These are phyloP conservation scores for Escallonia herrerae DNA, from an alignment of 129 eudicot species.

Conservation along the genomic window DNA sequence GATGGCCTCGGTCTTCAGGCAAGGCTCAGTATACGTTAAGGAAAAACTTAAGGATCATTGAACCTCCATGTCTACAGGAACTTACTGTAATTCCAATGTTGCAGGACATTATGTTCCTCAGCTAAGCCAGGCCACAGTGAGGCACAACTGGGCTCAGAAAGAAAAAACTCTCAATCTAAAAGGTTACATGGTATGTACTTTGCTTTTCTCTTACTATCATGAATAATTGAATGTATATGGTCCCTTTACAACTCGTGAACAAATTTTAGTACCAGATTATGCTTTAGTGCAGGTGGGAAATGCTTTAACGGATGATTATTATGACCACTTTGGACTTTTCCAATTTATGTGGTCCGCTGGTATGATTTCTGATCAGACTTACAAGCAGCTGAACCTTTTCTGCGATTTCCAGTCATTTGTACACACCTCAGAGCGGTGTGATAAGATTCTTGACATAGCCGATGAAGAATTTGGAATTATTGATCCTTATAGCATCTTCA, in stretches of 20 bases:
- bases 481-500: constrained; percentile 85
- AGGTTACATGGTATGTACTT: constrained; percentile 79
- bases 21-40: too few relatives aligned
- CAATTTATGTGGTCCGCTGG: constrained; percentile 91
- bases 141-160: constrained; percentile 35
- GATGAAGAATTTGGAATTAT: constrained; percentile 72
- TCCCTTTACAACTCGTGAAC: background rate
- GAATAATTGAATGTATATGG: background rate
- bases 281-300: constrained; percentile 73
- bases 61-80: too few relatives aligned
- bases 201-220: background rate
- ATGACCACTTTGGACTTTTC: constrained; percentile 74
- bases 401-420: constrained; percentile 60
- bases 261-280: background rate
- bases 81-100: background rate
- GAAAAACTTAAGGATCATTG: too few relatives aligned
- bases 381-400: constrained; percentile 48
- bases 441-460: constrained; percentile 39
- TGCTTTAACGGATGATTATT: constrained; percentile 72
- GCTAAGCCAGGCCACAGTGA: constrained; percentile 80
- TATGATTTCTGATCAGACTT: constrained; percentile 85
- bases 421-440: constrained; percentile 48
- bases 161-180: constrained; percentile 52
- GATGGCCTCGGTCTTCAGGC: too few relatives aligned
- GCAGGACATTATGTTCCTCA: constrained; percentile 97